Percentiles rank a stretch among this genome's conserved stretches.
Evolutionary conservation across 345 rosid genomes (phyloP).

Genomic region (Stellera chamaejasme): DNA sequence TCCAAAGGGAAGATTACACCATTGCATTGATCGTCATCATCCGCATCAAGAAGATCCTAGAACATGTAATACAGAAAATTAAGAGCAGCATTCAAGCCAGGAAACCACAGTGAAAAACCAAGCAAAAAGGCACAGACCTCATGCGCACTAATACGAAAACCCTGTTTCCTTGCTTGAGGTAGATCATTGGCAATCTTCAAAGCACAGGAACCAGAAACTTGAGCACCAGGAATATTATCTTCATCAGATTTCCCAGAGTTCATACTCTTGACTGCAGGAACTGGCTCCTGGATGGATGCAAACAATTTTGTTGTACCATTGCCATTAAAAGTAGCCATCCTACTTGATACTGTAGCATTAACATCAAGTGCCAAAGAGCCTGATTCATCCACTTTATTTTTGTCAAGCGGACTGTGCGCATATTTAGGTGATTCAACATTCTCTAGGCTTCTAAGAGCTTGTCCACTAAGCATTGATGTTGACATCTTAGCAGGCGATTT

Average conservation of each 20-base stretch:
- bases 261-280: constrained; percentile 24
- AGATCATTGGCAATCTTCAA: constrained; percentile 21
- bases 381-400: constrained; percentile 19
- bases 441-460: constrained; percentile 71
- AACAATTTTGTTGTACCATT: constrained; percentile 25
- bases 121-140: constrained; percentile 39
- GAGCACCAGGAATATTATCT: constrained; percentile 21
- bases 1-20: constrained; percentile 21
- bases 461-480: constrained; percentile 64
- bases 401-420: constrained; percentile 35
- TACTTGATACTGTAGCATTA: constrained; percentile 23
- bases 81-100: not conserved
- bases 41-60: constrained; percentile 75
- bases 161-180: constrained; percentile 31
- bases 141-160: constrained; percentile 76
- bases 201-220: constrained; percentile 23
- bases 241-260: constrained; percentile 17
- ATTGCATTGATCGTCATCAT: constrained; percentile 28
- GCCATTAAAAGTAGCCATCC: constrained; percentile 31
- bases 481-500: constrained; percentile 71
- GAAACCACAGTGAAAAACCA: not conserved
- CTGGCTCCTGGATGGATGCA: constrained; percentile 21
- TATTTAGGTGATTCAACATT: constrained; percentile 49
- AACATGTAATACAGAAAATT: not conserved
- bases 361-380: constrained; percentile 12